phyloP scores from a whole-genome alignment of 2,329 filamentous ascomycete genomes.

The Ascocoryne sarcoides region DNA sequence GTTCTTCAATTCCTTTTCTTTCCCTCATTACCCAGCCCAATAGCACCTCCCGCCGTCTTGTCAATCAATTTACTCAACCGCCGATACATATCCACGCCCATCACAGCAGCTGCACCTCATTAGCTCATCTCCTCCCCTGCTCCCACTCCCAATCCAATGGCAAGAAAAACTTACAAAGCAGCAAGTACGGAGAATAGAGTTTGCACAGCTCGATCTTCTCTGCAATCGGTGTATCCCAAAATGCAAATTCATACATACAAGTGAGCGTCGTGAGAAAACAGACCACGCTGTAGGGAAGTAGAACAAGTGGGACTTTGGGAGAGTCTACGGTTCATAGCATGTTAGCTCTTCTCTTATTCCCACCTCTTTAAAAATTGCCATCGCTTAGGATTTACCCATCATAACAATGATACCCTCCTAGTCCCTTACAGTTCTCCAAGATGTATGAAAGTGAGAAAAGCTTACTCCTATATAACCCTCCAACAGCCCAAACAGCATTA shows the following conservation, averaged over 20 bases:
- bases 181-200: constrained; percentile 49
- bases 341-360: constrained; percentile 1
- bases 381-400: no score
- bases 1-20: no score
- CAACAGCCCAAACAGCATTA: constrained; percentile 49
- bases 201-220: constrained; percentile 41
- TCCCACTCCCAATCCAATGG: constrained; percentile 4
- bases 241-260: constrained; percentile 52
- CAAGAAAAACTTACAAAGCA: constrained; percentile 38
- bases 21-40: no score
- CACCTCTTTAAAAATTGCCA: no score
- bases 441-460: no score
- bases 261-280: constrained; percentile 53
- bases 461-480: constrained; percentile 43
- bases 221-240: constrained; percentile 39
- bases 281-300: constrained; percentile 51
- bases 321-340: constrained; percentile 36
- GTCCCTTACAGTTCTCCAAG: no score
- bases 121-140: no score
- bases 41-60: no score
- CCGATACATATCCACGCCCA: constrained; percentile 34
- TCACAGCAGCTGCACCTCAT: constrained; percentile 30
- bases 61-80: constrained; percentile 22
- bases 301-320: constrained; percentile 46
- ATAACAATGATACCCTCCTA: no score